phyloP scores from a whole-genome alignment of 371 early-diverging fungal genomes.

The Mucor irregularis region DNA sequence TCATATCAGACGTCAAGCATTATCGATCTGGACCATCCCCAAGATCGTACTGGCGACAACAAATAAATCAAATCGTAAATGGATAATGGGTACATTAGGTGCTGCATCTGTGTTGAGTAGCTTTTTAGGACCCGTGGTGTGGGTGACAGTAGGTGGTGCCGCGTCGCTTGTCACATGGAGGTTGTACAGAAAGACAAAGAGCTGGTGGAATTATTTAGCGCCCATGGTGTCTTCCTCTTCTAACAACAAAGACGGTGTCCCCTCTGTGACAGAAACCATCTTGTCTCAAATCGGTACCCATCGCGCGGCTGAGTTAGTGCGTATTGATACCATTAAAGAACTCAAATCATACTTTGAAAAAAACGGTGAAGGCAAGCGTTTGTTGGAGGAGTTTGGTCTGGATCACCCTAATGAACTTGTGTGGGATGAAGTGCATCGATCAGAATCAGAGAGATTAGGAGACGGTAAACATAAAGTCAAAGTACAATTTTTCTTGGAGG shows the following conservation, averaged over 20 bases:
- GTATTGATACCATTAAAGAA: constrained; percentile 29
- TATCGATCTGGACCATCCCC: constrained; percentile 35
- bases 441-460: constrained; percentile 5
- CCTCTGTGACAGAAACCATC: constrained; percentile 1
- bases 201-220: constrained; percentile 31
- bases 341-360: constrained; percentile 27
- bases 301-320: constrained; percentile 29
- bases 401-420: constrained; percentile 29
- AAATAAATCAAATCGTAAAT: constrained; percentile 21
- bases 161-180: constrained; percentile 36
- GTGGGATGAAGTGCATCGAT: constrained; percentile 24
- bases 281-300: constrained; percentile 30
- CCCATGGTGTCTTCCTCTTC: too few species aligned
- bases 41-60: constrained; percentile 26
- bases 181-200: constrained; percentile 27
- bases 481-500: constrained; percentile 36
- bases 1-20: constrained; percentile 9
- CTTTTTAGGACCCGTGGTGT: constrained; percentile 34
- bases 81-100: constrained; percentile 25
- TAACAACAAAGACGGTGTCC: not conserved
- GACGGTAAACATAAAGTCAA: constrained; percentile 11
- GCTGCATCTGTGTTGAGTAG: constrained; percentile 25
- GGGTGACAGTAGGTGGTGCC: constrained; percentile 34
- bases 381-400: constrained; percentile 27
- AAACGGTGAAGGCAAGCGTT: constrained; percentile 21